A percentile compares a stretch with the other conserved stretches of the same genome.
phyloP scores from a whole-genome alignment of 129 eudicot species.

The Helianthus annuus region DNA sequence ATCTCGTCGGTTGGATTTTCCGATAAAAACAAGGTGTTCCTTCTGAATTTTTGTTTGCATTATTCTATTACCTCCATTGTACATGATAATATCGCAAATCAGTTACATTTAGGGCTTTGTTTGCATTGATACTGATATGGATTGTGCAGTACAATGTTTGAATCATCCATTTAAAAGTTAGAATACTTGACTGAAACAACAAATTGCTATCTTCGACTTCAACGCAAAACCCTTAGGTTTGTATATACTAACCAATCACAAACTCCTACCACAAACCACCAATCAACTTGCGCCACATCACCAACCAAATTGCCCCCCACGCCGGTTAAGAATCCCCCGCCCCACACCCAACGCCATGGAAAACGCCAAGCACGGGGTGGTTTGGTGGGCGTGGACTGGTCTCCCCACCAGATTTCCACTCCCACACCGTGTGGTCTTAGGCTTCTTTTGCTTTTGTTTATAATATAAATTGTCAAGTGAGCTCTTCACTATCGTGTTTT shows the following conservation, averaged over 20 bases:
- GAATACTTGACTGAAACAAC: conserved; percentile 2
- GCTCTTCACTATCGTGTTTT: too few relatives aligned
- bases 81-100: neutral
- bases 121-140: neutral
- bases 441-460: too few relatives aligned
- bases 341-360: too few relatives aligned
- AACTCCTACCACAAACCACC: too few relatives aligned
- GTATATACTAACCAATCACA: neutral
- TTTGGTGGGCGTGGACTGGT: too few relatives aligned
- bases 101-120: neutral
- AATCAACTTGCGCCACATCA: too few relatives aligned
- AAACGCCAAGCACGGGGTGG: too few relatives aligned
- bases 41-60: neutral
- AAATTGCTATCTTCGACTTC: neutral
- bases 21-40: conserved; percentile 22
- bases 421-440: too few relatives aligned
- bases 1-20: conserved; percentile 2
- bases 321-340: too few relatives aligned
- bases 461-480: too few relatives aligned
- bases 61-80: neutral
- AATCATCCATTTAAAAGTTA: neutral
- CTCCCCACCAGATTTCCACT: too few relatives aligned
- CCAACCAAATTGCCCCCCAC: too few relatives aligned
- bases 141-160: neutral
- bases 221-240: neutral